Percentiles rank a stretch among this genome's conserved stretches.
Conservation (phyloP, 441 rosid genomes). For the Corymbia calophylla region DNA sequence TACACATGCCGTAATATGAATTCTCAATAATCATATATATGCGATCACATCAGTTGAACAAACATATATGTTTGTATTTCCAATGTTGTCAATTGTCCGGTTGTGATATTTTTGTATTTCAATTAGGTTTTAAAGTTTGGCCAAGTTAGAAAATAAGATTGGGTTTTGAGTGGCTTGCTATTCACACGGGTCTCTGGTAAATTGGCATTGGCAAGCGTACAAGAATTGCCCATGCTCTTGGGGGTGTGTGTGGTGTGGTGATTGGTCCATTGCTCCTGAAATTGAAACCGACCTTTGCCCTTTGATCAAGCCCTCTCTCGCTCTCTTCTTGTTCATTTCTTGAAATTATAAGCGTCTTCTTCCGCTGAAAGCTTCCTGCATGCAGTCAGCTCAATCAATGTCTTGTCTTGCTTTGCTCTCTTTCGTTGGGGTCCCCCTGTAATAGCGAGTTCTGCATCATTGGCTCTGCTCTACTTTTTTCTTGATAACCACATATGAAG, state of each 20-base stretch:
- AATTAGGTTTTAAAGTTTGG: not conserved
- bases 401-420: not conserved
- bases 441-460: not conserved
- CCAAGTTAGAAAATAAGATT: not conserved
- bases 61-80: not conserved
- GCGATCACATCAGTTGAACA: not conserved
- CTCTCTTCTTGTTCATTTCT: not conserved
- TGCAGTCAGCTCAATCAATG: not conserved
- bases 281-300: not conserved
- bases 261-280: not conserved
- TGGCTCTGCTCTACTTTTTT: not conserved
- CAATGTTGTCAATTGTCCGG: not conserved
- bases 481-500: not conserved
- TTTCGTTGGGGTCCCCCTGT: not conserved
- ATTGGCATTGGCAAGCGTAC: not conserved
- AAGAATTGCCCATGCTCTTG: constrained; percentile 18
- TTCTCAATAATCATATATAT: not conserved
- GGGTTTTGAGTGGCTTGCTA: not conserved
- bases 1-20: not conserved
- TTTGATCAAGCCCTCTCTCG: not conserved
- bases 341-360: not conserved
- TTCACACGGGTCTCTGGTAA: not conserved
- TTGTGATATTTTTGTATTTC: not conserved
- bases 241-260: not conserved
- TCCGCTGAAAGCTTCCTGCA: not conserved